phyloP scores from a whole-genome alignment of 495 filamentous ascomycete species.

The Penicillium crystallinum region DNA sequence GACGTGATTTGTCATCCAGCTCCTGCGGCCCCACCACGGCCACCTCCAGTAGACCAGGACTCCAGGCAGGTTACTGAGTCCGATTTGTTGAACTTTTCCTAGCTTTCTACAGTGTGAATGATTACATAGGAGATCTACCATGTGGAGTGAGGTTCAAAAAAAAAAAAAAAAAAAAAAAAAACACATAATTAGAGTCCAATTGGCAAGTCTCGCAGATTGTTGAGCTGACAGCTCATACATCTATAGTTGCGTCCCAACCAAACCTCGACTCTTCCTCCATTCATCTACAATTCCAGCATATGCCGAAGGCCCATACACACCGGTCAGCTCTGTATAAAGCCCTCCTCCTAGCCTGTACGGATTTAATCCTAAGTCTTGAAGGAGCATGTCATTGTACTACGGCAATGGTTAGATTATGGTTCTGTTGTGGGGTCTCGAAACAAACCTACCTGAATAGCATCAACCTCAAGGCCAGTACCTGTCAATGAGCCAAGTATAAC shows the following conservation, averaged over 20 bases:
- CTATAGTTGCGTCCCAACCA: not conserved
- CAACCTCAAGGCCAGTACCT: conserved; percentile 21
- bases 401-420: not conserved
- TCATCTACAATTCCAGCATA: conserved; percentile 31
- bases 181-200: too few species aligned
- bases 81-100: too few species aligned
- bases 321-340: conserved; percentile 20
- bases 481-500: conserved; percentile 25
- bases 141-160: too few species aligned
- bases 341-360: conserved; percentile 26
- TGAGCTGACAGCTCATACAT: not conserved
- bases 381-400: conserved; percentile 30
- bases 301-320: conserved; percentile 23
- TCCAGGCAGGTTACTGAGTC: too few species aligned
- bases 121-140: too few species aligned
- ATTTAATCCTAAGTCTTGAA: conserved; percentile 28
- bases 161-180: too few species aligned
- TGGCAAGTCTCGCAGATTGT: not conserved
- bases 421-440: not conserved
- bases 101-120: too few species aligned
- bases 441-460: conserved; percentile 25
- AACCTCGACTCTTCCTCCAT: conserved; percentile 12
- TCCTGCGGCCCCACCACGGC: too few species aligned
- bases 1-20: not conserved
- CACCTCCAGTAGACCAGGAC: too few species aligned